phyloP scores from a whole-genome alignment of 192 early-diverging fungal species.

The Linnemannia exigua region DNA sequence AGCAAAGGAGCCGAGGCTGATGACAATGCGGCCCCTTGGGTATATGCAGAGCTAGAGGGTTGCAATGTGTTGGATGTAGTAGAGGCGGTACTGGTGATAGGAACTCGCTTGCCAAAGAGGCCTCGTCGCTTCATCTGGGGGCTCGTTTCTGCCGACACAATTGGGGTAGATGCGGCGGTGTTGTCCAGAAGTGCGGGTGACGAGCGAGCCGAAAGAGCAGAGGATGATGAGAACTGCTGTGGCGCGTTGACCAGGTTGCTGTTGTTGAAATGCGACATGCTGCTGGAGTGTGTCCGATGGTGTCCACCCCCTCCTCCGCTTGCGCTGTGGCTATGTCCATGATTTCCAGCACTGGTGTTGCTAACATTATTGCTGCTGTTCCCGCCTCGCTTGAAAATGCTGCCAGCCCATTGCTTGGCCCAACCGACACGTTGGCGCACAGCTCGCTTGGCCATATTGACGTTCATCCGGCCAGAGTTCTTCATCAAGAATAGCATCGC shows the following conservation, averaged over 20 bases:
- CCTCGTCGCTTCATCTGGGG: constrained; percentile 50
- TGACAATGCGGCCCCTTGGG: not conserved
- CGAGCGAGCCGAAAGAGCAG: not conserved
- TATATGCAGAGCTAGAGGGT: not conserved
- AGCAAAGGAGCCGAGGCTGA: not conserved
- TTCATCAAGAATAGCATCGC: constrained; percentile 69
- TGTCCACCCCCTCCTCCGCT: not conserved
- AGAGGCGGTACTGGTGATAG: not conserved
- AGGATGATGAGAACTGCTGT: not conserved
- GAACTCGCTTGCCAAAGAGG: constrained; percentile 46
- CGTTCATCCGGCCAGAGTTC: constrained; percentile 69
- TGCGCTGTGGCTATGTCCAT: not conserved
- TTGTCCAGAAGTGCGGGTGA: too few species aligned
- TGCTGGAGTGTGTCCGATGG: not conserved
- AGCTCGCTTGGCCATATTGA: constrained; percentile 71
- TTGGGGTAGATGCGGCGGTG: not conserved
- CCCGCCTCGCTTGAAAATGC: constrained; percentile 53
- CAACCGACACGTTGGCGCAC: constrained; percentile 67
- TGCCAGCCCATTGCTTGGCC: constrained; percentile 70
- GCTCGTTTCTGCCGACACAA: constrained; percentile 6
- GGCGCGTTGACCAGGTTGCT: not conserved
- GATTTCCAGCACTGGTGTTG: not conserved
- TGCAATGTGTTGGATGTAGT: not conserved
- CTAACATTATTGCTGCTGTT: constrained; percentile 20
- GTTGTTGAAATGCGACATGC: constrained; percentile 3